Evolutionary conservation across 768 basidiomycete genomes (phyloP), one percentile per base, ranked within the genome.

Genomic region (Lepiota venenata): DNA sequence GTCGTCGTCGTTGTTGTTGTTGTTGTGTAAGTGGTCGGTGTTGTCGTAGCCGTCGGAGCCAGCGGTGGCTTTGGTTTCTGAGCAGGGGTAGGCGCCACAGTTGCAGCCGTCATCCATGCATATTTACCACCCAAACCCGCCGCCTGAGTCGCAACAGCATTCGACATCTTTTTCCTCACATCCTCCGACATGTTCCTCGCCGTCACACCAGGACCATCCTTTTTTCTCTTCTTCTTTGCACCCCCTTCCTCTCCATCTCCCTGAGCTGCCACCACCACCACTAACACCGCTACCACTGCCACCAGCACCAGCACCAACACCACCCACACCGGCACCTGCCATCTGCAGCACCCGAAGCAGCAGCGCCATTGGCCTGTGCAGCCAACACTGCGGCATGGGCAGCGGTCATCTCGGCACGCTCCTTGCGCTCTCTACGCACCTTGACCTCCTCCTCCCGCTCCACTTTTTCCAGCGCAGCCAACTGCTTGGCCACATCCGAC

Each of bases 141-240:
- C 4, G 91, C 91, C 65, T 91, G 91, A 59, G 85, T 87, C 20
- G 93, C 93, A 5, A 90, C 88, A 20, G 88, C 88, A 66, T 96
- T 93, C 32, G 87, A 88, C 85, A 94, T 85, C 66, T 91, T 93
- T 77, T 95, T 95, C 60, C 86, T 76, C 61, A 92, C 88, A 61
- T 94, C 93, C 68, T 93, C 93, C 4, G 85, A 87, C 89, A 95
- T 91, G 64, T 93, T 93, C 53, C 88, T 75, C 51, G 91, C 90
- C 0, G 88, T 89, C 10, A 91, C 87, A 10, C 90, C 88, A 0
- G 91, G 89, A 0, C 88, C 88, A 29, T 91, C 90, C 65, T 87
- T 85, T 67, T 91, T 91, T 69, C 87, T 81, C 71, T 90, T 91
- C 73, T 88, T 91, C 71, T 86, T 85, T 47, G 78, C 80, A 35